phyloP scores from a whole-genome alignment of 768 basidiomycete genomes.

The Terana coerulea region DNA sequence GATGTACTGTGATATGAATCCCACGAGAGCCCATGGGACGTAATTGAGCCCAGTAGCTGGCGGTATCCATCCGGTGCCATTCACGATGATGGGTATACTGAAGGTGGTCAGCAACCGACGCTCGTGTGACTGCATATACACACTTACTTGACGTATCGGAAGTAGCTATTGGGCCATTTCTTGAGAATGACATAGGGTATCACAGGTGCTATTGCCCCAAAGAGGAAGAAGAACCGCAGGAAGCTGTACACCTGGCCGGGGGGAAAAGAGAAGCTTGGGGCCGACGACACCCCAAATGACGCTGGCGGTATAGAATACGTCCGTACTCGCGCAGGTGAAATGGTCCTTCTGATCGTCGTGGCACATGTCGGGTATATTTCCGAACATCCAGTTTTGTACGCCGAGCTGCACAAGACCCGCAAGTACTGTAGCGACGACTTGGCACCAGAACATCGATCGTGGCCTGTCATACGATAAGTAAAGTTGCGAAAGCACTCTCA shows the following conservation, averaged over 20 bases:
- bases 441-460: slow-evolving; percentile 35
- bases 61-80: slow-evolving; percentile 36
- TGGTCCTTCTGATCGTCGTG: slow-evolving; percentile 46
- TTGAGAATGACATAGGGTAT: slow-evolving; percentile 41
- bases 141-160: slow-evolving; percentile 31
- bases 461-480: slow-evolving; percentile 40
- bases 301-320: slow-evolving; percentile 53
- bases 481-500: neutral
- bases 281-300: slow-evolving; percentile 47
- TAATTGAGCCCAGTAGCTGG: slow-evolving; percentile 40
- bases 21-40: slow-evolving; percentile 34
- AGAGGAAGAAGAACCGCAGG: slow-evolving; percentile 39
- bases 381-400: slow-evolving; percentile 64
- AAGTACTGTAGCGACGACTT: slow-evolving; percentile 54
- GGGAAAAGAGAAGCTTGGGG: slow-evolving; percentile 33
- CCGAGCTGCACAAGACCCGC: slow-evolving; percentile 66
- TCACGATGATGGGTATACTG: slow-evolving; percentile 36
- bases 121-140: neutral
- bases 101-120: neutral
- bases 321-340: slow-evolving; percentile 66
- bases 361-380: slow-evolving; percentile 63
- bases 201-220: slow-evolving; percentile 38
- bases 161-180: slow-evolving; percentile 59
- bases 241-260: slow-evolving; percentile 33
- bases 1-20: slow-evolving; percentile 33